Percentiles rank a stretch among this genome's conserved stretches.
These are phyloP conservation scores for Neurospora sp. DNA, from an alignment of 495 filamentous ascomycete genomes.

Conservation along the genomic window DNA sequence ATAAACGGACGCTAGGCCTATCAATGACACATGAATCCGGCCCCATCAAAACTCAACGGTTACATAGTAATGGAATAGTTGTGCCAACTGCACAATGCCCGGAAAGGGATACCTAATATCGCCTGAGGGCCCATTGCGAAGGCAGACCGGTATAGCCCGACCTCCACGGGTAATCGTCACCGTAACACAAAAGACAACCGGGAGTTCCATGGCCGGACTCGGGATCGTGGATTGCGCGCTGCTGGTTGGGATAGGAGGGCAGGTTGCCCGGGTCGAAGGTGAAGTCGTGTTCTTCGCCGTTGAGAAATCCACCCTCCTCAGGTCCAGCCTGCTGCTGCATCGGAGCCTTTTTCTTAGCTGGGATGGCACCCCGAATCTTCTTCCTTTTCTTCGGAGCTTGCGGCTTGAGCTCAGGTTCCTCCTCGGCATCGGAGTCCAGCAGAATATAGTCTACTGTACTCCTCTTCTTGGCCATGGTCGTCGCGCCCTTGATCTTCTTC, in stretches of 20 bases:
- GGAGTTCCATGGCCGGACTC: neutral
- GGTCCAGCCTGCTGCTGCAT: no score
- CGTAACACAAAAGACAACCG: neutral
- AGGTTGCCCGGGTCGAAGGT: neutral
- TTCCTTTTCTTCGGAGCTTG: neutral
- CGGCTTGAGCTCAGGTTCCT: neutral
- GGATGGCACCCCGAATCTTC: neutral
- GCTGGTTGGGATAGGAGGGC: neutral
- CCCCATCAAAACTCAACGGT: no score
- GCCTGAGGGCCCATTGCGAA: neutral
- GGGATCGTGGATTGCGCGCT: neutral
- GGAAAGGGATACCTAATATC: neutral
- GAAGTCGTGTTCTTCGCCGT: neutral
- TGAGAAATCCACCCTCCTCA: no score
- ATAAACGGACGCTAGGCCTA: no score
- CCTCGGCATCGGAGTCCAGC: neutral
- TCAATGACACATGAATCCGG: no score
- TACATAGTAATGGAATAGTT: no score
- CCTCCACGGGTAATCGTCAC: no score
- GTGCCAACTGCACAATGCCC: no score
- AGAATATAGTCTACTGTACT: neutral
- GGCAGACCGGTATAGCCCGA: neutral
- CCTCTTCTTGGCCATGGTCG: neutral
- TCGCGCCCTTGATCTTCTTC: neutral
- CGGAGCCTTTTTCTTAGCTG: no score